A percentile compares a stretch with the other conserved stretches of the same genome.
These are phyloP conservation scores for Allodekkera sacchari DNA, from an alignment of 805 yeast genomes.

Conservation along the genomic window DNA sequence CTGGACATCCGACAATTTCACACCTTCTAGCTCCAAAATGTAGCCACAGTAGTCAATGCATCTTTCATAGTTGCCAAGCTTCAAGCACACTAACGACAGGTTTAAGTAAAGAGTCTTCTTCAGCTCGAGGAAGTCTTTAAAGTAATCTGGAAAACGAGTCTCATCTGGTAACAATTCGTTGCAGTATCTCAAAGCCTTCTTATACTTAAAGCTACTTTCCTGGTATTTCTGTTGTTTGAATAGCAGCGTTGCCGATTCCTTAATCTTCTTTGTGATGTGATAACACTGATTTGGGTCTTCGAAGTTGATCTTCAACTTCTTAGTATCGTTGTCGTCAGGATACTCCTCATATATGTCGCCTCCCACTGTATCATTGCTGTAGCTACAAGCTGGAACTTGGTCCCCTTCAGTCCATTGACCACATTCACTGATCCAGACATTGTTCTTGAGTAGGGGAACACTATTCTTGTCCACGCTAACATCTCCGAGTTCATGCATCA, in stretches of 20 bases:
- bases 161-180: constrained; percentile 67
- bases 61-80: constrained; percentile 38
- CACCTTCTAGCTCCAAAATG: constrained; percentile 40
- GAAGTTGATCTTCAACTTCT: constrained; percentile 41
- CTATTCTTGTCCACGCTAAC: constrained; percentile 24
- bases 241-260: constrained; percentile 56
- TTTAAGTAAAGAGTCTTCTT: constrained; percentile 48
- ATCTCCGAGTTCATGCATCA: constrained; percentile 57
- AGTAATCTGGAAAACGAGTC: constrained; percentile 50
- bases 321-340: constrained; percentile 67
- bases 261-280: constrained; percentile 45
- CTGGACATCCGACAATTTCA: constrained; percentile 16
- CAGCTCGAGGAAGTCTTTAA: constrained; percentile 38
- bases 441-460: constrained; percentile 29
- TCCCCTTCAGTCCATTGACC: constrained; percentile 53
- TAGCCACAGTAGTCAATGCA: constrained; percentile 48
- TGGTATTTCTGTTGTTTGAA: constrained; percentile 43
- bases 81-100: constrained; percentile 46
- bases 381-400: constrained; percentile 52
- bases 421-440: constrained; percentile 44
- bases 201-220: constrained; percentile 55
- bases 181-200: constrained; percentile 57
- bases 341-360: constrained; percentile 71
- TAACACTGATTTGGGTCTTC: constrained; percentile 35
- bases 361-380: constrained; percentile 51